Evolutionary conservation across 148 eudicot species (phyloP), one percentile per base, ranked within the genome.

Genomic region (Cornus controversa): DNA sequence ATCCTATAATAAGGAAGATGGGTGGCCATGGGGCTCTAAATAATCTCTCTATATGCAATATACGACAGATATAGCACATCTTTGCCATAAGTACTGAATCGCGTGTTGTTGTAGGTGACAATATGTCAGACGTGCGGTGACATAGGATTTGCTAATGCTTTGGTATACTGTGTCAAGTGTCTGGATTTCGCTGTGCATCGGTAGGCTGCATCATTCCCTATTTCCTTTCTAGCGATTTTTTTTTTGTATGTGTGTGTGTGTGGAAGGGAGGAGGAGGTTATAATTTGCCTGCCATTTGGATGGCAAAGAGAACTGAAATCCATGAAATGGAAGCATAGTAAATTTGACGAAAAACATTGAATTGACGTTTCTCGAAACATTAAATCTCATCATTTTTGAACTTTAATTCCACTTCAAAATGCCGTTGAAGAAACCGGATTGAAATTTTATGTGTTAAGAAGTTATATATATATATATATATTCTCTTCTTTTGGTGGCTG

Each of bases 51-150:
- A 3, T 45, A 22, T 40, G 54, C 8, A 36, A 28, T 36, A 13
- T 74, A 40, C 45, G 22, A 18, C 10, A 66, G 8, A 45, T 20
- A 45, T 20, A 20, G 31, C 16, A 2, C 42, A 26, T 66, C 62
- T 36, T 45, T 40, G 63, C 71, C 22, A 14, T n/a, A 28, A 26
- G 22, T 45, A 66, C 14, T 66, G 22, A 75, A 20, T 45, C 27
- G 42, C 26, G 28, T 66, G 20, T 66, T 75, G 72, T 75, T 60
- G 80, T 77, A 89, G 93, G 89, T 53, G 42, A 82, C 82, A n/a
- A 66, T 87, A 69, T 93, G 93, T 79, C 87, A 82, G 76, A 74
- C 82, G 22, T 93, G 95, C 75, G 97, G 93, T 65, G 88, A 80
- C 60, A 68, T 40, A 82, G 92, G 93, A 68, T 78, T 42, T 42